These are phyloP conservation scores for Diplodia seriata DNA, from an alignment of 2,329 filamentous ascomycete genomes.

Conservation along the genomic window DNA sequence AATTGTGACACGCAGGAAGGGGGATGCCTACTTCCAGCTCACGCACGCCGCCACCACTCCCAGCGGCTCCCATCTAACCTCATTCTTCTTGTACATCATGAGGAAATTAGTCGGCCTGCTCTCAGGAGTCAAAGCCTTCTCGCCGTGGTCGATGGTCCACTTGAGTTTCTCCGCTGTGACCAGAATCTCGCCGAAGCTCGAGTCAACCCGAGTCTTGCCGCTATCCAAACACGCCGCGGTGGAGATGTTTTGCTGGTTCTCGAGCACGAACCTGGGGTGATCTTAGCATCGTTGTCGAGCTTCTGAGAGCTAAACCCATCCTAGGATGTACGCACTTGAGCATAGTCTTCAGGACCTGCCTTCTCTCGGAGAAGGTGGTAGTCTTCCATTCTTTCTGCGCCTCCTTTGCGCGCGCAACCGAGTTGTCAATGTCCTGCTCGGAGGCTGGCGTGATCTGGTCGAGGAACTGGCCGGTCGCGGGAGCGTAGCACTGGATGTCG, in stretches of 20 bases:
- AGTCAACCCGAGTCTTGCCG: slow-evolving; percentile 95
- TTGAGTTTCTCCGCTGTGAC: slow-evolving; percentile 92
- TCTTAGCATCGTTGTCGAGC: not conserved
- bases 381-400: slow-evolving; percentile 80
- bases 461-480: slow-evolving; percentile 85
- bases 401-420: slow-evolving; percentile 72
- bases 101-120: slow-evolving; percentile 84
- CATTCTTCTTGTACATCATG: slow-evolving; percentile 95
- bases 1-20: not conserved
- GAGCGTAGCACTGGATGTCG: slow-evolving; percentile 83
- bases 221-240: slow-evolving; percentile 87
- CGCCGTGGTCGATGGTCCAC: slow-evolving; percentile 92
- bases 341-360: slow-evolving; percentile 80
- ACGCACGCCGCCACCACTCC: slow-evolving; percentile 92
- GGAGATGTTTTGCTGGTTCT: slow-evolving; percentile 88
- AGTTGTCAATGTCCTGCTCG: slow-evolving; percentile 76
- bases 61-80: slow-evolving; percentile 87
- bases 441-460: slow-evolving; percentile 80
- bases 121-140: slow-evolving; percentile 75
- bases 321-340: slow-evolving; percentile 61
- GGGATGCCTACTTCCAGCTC: slow-evolving; percentile 82
- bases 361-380: slow-evolving; percentile 78
- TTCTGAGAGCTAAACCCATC: not conserved
- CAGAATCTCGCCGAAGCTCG: slow-evolving; percentile 90
- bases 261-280: slow-evolving; percentile 70